phyloP scores from a whole-genome alignment of 2,329 filamentous ascomycete species.

The Cryphonectria japonica region DNA sequence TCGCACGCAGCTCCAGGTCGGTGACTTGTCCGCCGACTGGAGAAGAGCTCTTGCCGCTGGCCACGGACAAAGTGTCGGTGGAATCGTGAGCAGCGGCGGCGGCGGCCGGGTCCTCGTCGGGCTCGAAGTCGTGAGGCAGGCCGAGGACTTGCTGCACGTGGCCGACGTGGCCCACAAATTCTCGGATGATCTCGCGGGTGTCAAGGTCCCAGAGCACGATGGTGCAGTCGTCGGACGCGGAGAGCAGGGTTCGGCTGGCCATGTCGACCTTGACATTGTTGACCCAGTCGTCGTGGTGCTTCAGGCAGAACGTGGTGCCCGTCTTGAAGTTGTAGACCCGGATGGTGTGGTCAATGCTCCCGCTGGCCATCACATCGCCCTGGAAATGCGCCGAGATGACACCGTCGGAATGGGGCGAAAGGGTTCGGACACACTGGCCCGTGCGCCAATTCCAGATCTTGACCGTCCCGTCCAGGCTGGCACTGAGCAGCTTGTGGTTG shows the following conservation, averaged over 20 bases:
- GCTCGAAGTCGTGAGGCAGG: conserved; percentile 85
- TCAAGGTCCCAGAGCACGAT: conserved; percentile 94
- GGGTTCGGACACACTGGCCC: conserved; percentile 81
- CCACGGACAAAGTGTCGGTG: conserved; percentile 57
- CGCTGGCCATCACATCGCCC: conserved; percentile 80
- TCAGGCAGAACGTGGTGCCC: conserved; percentile 77
- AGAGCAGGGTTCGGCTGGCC: conserved; percentile 82
- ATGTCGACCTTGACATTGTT: conserved; percentile 92
- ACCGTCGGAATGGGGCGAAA: conserved; percentile 77
- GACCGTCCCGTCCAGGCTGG: conserved; percentile 83
- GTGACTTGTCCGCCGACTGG: conserved; percentile 36
- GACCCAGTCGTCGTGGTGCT: conserved; percentile 91
- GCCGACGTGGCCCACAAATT: conserved; percentile 87
- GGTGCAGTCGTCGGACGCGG: conserved; percentile 90
- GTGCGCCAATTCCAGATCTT: conserved; percentile 98
- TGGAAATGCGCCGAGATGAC: conserved; percentile 90
- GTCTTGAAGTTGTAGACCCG: conserved; percentile 92
- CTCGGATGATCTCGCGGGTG: conserved; percentile 74
- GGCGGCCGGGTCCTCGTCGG: conserved; percentile 68
- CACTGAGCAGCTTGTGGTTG: conserved; percentile 86
- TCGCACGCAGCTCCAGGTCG: conserved; percentile 51
- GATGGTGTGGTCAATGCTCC: conserved; percentile 86
- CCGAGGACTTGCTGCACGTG: conserved; percentile 91
- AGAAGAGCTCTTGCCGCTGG: conserved; percentile 51
- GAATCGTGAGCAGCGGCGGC: conserved; percentile 45